Conservation (phyloP, 305 asterid species). For the Fraxinus sp. region DNA sequence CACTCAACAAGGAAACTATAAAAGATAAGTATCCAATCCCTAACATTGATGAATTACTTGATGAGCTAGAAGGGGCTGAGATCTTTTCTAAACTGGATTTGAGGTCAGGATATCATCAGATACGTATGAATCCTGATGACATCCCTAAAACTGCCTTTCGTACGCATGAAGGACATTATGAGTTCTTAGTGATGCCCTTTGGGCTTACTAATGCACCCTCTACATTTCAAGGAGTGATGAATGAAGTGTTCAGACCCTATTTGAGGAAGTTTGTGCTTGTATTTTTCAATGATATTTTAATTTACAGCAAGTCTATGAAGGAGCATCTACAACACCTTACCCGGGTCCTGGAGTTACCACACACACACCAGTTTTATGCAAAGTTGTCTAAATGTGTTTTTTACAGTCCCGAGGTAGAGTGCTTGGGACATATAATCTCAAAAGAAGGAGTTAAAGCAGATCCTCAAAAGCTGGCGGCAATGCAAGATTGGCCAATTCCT, state of each 20-base stretch:
- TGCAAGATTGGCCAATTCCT: neutral
- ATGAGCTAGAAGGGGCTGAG: neutral
- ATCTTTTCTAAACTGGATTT: neutral
- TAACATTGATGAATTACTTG: neutral
- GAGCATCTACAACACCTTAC: too few species aligned
- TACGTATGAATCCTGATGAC: neutral
- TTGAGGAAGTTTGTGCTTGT: neutral
- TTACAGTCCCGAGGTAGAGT: neutral
- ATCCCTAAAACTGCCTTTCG: neutral
- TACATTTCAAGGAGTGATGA: neutral
- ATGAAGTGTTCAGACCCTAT: neutral
- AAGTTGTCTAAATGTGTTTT: neutral
- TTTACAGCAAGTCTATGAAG: too few species aligned
- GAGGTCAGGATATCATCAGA: neutral
- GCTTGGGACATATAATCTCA: neutral
- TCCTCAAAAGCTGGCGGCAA: neutral
- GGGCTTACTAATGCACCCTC: neutral
- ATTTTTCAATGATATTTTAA: too few species aligned
- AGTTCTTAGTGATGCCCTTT: neutral
- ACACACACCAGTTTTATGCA: too few species aligned
- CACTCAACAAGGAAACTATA: neutral
- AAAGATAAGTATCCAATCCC: slow-evolving; percentile 1
- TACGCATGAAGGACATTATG: neutral
- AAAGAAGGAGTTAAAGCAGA: neutral
- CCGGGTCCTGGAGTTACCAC: too few species aligned